Base-by-base conservation (phyloP, 768 basidiomycete genomes). In the Hebeloma cylindrosporum region DNA sequence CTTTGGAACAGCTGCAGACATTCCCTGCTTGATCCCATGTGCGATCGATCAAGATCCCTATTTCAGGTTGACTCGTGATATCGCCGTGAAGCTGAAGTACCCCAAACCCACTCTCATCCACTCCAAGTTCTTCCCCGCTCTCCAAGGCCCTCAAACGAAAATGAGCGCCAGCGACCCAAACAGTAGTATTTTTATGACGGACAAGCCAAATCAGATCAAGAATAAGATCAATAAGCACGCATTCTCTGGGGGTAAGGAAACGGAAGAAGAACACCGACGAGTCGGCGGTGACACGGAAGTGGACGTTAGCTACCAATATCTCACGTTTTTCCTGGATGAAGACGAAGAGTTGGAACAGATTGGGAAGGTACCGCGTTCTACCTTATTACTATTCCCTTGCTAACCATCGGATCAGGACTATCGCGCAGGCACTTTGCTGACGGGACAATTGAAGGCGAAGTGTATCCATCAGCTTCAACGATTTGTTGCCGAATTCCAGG, bases 21-120 rank as follows among this genome's bases (percentile, higher is more conserved):
- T 97, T 37, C 95, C 95, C 2, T 90, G 85, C 62, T 75, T 99
- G 22, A 99, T 99, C 54, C 95, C 95, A 9, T 98, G 95, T 60
- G 96, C 96, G 10, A 98, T 99, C 63, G 96, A 99, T 66, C 94
- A 96, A 62, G 90, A 93, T 60, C 88, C 90, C 2, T 93, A 99
- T 73, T 99, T 99, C 80, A 93, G 96, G 40, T 76, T 98, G 34
- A 97, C 96, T 22, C 88, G 96, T 32, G 96, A 99, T 65, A 88
- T 93, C 33, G 95, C 96, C 2, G 80, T 79, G 53, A 91, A 91
- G 60, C 80, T 99, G 58, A 95, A 92, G 67, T 96, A 95, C 71
- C 92, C 86, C 31, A 99, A 99, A 65, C 96, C 96, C 2, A 70
- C 88, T 2, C 79, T 97, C 18, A 71, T 99, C 37, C 93, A 98